These are phyloP conservation scores for Xylariaceae sp. DNA, from an alignment of 2,329 filamentous ascomycete species.

Conservation along the genomic window DNA sequence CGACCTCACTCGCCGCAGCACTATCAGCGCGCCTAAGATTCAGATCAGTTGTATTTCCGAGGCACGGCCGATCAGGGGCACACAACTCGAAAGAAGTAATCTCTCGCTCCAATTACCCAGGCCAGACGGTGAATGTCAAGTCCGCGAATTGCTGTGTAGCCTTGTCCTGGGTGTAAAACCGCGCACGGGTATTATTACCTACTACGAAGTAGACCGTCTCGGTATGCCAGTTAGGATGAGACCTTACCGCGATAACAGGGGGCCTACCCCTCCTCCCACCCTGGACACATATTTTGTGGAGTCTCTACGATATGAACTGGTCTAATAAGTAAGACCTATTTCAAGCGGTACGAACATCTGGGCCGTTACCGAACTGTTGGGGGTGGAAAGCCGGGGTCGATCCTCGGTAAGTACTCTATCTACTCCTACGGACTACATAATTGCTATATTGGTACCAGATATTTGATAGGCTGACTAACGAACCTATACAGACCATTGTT, in stretches of 20 bases:
- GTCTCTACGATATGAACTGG: not conserved
- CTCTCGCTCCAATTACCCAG: not conserved
- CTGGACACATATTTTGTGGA: not conserved
- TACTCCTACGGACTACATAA: too few relatives aligned
- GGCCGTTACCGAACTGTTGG: not conserved
- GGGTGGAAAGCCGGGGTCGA: too few relatives aligned
- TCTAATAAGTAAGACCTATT: not conserved
- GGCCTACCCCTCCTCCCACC: not conserved
- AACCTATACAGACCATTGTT: not conserved
- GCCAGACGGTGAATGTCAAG: not conserved
- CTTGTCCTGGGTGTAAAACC: not conserved
- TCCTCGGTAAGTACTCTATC: not conserved
- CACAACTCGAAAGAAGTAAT: not conserved
- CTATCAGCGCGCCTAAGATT: not conserved
- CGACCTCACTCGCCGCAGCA: conserved; percentile 3
- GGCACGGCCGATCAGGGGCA: not conserved
- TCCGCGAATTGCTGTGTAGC: not conserved
- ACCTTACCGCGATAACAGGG: not conserved
- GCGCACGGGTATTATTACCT: not conserved
- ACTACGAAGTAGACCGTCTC: not conserved
- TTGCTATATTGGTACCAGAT: not conserved
- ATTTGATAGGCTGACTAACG: conserved; percentile 10
- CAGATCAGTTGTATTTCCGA: not conserved
- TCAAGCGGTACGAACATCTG: too few relatives aligned
- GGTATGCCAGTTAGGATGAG: not conserved